These are phyloP conservation scores for Nicotiana obtusifolia DNA, from an alignment of 257 asterid genomes.

Conservation along the genomic window DNA sequence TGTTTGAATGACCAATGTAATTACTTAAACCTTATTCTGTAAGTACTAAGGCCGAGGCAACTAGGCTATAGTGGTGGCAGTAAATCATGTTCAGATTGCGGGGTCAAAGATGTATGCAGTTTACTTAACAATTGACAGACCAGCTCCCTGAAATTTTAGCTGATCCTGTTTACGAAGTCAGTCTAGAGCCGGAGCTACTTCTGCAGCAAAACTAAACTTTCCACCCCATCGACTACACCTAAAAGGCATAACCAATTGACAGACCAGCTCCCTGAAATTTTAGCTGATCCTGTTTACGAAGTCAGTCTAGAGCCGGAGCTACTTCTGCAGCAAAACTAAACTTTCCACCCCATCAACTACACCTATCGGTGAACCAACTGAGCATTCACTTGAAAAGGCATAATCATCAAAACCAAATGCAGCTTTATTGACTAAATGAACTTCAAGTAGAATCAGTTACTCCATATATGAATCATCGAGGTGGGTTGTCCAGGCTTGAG, in stretches of 20 bases:
- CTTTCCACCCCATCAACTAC: too few species aligned
- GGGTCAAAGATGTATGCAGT: not conserved
- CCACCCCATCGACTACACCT: too few species aligned
- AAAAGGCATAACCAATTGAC: too few species aligned
- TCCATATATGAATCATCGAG: constrained; percentile 11
- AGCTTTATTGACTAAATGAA: too few species aligned
- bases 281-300: not conserved
- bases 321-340: too few species aligned
- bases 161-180: not conserved
- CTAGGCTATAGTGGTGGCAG: not conserved
- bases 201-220: too few species aligned
- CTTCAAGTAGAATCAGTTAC: not conserved
- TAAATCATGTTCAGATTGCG: not conserved
- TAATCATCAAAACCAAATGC: too few species aligned
- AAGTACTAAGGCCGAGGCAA: not conserved
- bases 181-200: too few species aligned
- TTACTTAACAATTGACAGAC: not conserved
- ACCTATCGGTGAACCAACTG: too few species aligned
- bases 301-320: not conserved
- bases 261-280: not conserved
- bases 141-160: not conserved
- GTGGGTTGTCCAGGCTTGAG: constrained; percentile 37
- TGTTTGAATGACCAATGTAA: not conserved
- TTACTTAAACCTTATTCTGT: not conserved
- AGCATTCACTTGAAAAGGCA: too few species aligned